These are phyloP conservation scores for Umbilicaria muhlenbergii DNA, from an alignment of 495 filamentous ascomycete genomes.

Conservation along the genomic window DNA sequence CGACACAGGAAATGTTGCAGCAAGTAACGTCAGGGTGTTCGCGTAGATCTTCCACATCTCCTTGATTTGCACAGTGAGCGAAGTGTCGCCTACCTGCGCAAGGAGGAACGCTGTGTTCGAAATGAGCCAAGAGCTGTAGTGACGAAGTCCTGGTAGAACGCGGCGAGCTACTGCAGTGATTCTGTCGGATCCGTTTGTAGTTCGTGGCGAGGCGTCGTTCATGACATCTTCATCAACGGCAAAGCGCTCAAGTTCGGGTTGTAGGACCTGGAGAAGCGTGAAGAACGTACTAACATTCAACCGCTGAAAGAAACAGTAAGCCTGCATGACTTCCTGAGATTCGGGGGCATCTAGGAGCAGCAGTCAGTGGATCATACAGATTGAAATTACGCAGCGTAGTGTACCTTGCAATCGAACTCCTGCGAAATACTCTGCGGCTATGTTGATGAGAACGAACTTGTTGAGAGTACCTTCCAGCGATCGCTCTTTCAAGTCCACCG, in stretches of 20 bases:
- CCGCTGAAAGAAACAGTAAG: constrained; percentile 58
- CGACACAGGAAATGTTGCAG: constrained; percentile 40
- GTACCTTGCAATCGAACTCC: constrained; percentile 44
- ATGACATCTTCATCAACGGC: constrained; percentile 30
- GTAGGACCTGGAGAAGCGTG: constrained; percentile 56
- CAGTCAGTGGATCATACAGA: background rate
- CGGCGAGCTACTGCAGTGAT: constrained; percentile 48
- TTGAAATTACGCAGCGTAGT: constrained; percentile 7
- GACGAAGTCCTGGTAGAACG: constrained; percentile 50
- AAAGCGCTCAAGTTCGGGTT: constrained; percentile 46
- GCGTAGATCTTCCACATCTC: constrained; percentile 63
- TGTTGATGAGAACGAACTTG: constrained; percentile 73
- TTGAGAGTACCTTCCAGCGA: constrained; percentile 49
- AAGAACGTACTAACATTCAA: constrained; percentile 74
- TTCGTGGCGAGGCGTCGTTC: constrained; percentile 14
- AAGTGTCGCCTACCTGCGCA: constrained; percentile 35
- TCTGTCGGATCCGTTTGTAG: constrained; percentile 30
- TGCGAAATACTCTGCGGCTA: constrained; percentile 65
- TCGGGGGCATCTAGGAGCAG: constrained; percentile 21
- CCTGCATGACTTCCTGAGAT: constrained; percentile 25
- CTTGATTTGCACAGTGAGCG: constrained; percentile 41
- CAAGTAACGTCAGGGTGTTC: constrained; percentile 46
- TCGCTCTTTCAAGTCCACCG: constrained; percentile 54
- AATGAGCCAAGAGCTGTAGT: constrained; percentile 61
- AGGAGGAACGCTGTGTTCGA: constrained; percentile 32